Percentiles rank a stretch among this genome's conserved stretches.
Conservation (phyloP, 2,329 filamentous ascomycete genomes). For the Sclerotinia glacialis region DNA sequence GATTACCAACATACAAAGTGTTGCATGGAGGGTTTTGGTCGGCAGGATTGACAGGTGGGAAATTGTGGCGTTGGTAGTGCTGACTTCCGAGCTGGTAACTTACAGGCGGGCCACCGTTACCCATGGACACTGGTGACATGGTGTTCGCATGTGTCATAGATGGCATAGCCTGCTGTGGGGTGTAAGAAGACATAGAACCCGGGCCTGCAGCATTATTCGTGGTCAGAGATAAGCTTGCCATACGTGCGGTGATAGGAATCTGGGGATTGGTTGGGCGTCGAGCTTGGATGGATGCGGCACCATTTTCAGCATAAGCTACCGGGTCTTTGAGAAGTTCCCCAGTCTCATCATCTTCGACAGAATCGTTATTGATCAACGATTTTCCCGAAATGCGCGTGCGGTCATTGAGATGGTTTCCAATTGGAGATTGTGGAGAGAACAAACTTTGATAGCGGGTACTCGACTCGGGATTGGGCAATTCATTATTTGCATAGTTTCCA, state of each 20-base stretch:
- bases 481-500: conserved; percentile 52
- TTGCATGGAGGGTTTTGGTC: conserved; percentile 98
- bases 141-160: conserved; percentile 41
- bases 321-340: conserved; percentile 69
- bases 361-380: conserved; percentile 67
- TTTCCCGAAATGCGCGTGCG: conserved; percentile 62
- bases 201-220: conserved; percentile 53
- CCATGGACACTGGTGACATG: conserved; percentile 58
- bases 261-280: conserved; percentile 71
- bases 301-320: conserved; percentile 71
- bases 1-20: conserved; percentile 95
- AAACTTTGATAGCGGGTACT: conserved; percentile 57
- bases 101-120: conserved; percentile 43
- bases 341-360: conserved; percentile 68
- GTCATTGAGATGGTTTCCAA: conserved; percentile 66
- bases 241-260: conserved; percentile 60
- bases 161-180: conserved; percentile 29
- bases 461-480: conserved; percentile 58
- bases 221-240: conserved; percentile 69
- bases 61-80: conserved; percentile 62
- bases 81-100: conserved; percentile 55
- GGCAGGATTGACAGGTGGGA: conserved; percentile 86
- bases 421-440: conserved; percentile 72
- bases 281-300: conserved; percentile 49
- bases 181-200: conserved; percentile 31